Percentiles rank a stretch among this genome's conserved stretches.
Evolutionary conservation across 495 filamentous ascomycete species (phyloP).

Genomic region (Neurospora sp.): DNA sequence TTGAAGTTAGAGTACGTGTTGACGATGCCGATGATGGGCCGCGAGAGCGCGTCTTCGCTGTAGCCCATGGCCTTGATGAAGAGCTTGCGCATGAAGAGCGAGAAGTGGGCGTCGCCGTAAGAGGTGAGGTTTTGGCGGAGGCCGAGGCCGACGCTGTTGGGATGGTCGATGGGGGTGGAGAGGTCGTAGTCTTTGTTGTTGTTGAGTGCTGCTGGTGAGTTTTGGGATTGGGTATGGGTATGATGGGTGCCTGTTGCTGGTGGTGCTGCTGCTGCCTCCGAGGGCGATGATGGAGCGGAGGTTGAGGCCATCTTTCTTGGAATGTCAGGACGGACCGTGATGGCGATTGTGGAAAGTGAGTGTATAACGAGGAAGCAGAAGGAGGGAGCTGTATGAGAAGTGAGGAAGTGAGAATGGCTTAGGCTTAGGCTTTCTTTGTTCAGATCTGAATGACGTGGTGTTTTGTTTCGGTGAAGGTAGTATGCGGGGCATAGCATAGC

Average conservation of each 20-base stretch:
- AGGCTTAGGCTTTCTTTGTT: background rate
- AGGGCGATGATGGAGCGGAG: background rate
- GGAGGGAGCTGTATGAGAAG: background rate
- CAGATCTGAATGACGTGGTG: background rate
- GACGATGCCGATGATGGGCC: constrained; percentile 56
- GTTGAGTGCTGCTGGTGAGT: background rate
- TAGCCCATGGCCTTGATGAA: constrained; percentile 64
- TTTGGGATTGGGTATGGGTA: background rate
- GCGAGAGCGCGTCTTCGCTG: constrained; percentile 53
- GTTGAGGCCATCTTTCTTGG: background rate
- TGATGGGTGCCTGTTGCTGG: background rate
- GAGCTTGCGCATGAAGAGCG: constrained; percentile 57
- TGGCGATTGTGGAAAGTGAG: background rate
- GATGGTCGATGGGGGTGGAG: constrained; percentile 34
- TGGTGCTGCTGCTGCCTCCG: background rate
- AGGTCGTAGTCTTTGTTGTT: constrained; percentile 42
- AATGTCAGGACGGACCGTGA: background rate
- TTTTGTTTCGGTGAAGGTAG: background rate
- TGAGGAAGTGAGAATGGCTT: background rate
- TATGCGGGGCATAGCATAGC: background rate
- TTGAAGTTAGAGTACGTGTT: constrained; percentile 59
- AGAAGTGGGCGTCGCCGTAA: constrained; percentile 64
- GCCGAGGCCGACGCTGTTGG: constrained; percentile 29
- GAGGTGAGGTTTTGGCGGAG: constrained; percentile 50
- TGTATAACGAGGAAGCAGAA: background rate